These are phyloP conservation scores for Fragilaria radians DNA, from an alignment of 108 stramenopile genomes.

Conservation along the genomic window DNA sequence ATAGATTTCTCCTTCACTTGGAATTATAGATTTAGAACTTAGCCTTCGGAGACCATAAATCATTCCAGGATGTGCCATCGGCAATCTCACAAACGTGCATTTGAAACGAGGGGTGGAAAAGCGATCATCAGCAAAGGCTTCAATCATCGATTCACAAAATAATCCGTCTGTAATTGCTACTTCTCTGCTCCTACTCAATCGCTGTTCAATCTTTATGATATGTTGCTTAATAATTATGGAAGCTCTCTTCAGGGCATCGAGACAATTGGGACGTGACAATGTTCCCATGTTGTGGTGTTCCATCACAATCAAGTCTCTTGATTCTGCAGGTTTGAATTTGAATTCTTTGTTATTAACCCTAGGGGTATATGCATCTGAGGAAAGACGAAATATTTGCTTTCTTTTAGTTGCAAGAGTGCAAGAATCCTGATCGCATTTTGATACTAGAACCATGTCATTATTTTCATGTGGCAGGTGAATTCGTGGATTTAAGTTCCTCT, in stretches of 20 bases:
- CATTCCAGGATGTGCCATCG: conserved; percentile 77
- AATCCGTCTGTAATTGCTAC: conserved; percentile 29
- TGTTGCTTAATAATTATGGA: conserved; percentile 85
- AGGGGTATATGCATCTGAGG: conserved; percentile 83
- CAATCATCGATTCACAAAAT: conserved; percentile 66
- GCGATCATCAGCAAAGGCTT: conserved; percentile 61
- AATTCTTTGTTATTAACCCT: conserved; percentile 62
- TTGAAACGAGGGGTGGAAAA: conserved; percentile 70
- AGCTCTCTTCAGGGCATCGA: conserved; percentile 79
- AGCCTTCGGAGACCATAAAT: conserved; percentile 68
- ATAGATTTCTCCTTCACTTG: conserved; percentile 81
- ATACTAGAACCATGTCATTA: no score
- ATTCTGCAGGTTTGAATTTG: conserved; percentile 64
- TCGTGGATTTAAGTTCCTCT: no score
- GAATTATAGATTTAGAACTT: conserved; percentile 46
- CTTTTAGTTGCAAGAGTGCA: no score
- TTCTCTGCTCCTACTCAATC: no score
- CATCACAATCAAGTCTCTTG: conserved; percentile 48
- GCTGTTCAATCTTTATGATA: conserved; percentile 80
- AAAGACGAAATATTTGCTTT: conserved; percentile 82
- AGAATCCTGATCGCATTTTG: no score
- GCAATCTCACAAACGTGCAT: conserved; percentile 74
- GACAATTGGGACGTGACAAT: conserved; percentile 72
- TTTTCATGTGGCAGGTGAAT: no score
- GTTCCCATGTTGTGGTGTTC: conserved; percentile 76